Evolutionary conservation across 352 stramenopile genomes (phyloP), one percentile per base, ranked within the genome.

Genomic region (Globisporangium echinulatum): DNA sequence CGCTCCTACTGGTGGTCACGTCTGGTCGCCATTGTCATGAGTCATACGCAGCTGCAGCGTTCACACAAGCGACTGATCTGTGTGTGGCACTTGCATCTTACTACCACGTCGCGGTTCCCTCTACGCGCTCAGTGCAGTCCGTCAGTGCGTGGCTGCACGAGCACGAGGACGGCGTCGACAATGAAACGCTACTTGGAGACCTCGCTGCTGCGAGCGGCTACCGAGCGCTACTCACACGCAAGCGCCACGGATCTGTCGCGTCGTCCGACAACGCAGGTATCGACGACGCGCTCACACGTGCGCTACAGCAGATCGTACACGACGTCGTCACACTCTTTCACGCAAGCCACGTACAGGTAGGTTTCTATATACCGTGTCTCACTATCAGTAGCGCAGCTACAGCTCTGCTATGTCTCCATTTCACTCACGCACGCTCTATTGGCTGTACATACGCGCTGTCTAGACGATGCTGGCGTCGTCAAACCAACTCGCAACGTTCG

Each of bases 401-500:
- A 40, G 9, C 17, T 39, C 5, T 42, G 15, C 42, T 52, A 8
- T 50, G 25, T 2, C 25, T 9, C 47, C 15, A 49, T 8, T 58
- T 14, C 44, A 49, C 38, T 36, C 17, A 9, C 11, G 15, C 38
- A 33, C 25, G 25, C 25, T 33, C 25, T 33, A 33, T 33, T 33
- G 25, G 25, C 25, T 33, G 25, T 33, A 3, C 25, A 33, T 33
- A 3, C 2, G 25, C 25, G 25, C 25, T 33, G 25, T 33, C 25
- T 33, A 64, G 58, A 25, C 25, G 40, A 9, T 64, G 43, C 51
- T 57, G 5, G 56, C 58, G 36, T 57, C 46, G 8, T 48, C 40
- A 4, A 54, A 51, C 1, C 59, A 64, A 25, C 70, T 63, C 17
- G 61, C 65, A 9, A 73, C 62, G n/a, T 79, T 84, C 25, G 74